These are phyloP conservation scores for Trametopsis cervina DNA, from an alignment of 768 basidiomycete species.

Conservation along the genomic window DNA sequence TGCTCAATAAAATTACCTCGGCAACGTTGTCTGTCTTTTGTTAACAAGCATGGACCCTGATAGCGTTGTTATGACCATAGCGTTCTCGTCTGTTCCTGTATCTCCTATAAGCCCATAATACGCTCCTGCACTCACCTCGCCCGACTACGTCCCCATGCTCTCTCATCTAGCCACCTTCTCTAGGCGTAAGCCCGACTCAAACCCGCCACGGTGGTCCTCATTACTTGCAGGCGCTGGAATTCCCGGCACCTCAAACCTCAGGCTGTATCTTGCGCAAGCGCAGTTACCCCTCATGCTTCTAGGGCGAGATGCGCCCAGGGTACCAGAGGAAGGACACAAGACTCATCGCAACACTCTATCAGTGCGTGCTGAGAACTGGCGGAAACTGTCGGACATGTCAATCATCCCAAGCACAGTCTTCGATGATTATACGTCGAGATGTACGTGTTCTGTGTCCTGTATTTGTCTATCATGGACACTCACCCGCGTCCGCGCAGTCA, in stretches of 20 bases:
- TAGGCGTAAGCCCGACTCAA: not conserved
- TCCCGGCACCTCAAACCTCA: slow-evolving; percentile 1
- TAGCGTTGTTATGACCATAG: not conserved
- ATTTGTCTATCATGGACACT: not conserved
- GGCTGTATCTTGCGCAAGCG: slow-evolving; percentile 7
- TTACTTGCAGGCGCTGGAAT: not conserved
- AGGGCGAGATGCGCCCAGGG: slow-evolving; percentile 4
- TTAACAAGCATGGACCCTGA: not conserved
- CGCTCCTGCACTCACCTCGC: too few relatives aligned
- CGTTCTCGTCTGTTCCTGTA: not conserved
- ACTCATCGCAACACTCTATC: slow-evolving; percentile 36
- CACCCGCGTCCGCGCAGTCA: slow-evolving; percentile 27
- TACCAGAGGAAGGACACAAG: slow-evolving; percentile 26
- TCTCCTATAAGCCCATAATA: not conserved
- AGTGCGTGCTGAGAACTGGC: slow-evolving; percentile 40
- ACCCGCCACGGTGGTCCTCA: not conserved
- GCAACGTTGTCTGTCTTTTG: not conserved
- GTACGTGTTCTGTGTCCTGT: slow-evolving; percentile 24
- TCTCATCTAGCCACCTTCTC: not conserved
- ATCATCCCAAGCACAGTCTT: slow-evolving; percentile 26
- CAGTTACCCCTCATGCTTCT: slow-evolving; percentile 16
- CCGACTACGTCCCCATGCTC: not conserved
- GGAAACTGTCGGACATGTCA: slow-evolving; percentile 45
- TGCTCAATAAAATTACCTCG: too few relatives aligned
- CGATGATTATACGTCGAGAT: slow-evolving; percentile 27